Evolutionary conservation across 2,329 filamentous ascomycete species (phyloP).

Genomic region (Piedraia hortae): DNA sequence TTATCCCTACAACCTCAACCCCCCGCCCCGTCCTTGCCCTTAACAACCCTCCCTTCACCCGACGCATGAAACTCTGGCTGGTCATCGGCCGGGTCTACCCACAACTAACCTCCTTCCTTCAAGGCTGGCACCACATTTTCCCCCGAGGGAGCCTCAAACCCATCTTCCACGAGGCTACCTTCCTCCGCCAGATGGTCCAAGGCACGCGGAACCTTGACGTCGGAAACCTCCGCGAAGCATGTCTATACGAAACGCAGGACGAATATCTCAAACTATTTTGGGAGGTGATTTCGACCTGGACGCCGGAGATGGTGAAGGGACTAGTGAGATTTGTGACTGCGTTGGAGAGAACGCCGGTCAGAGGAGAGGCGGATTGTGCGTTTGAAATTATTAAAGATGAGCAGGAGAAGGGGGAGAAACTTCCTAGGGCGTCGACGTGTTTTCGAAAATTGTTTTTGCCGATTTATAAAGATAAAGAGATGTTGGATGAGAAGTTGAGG

Average conservation of each 20-base stretch:
- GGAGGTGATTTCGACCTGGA: constrained; percentile 43
- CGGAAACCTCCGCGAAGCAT: constrained; percentile 36
- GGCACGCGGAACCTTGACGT: constrained; percentile 62
- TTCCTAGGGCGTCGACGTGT: constrained; percentile 81
- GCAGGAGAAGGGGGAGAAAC: constrained; percentile 23
- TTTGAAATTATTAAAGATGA: constrained; percentile 56
- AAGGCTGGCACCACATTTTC: constrained; percentile 37
- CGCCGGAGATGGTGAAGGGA: constrained; percentile 40
- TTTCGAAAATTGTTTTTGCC: constrained; percentile 72
- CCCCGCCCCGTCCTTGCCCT: no score
- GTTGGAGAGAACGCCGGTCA: constrained; percentile 67
- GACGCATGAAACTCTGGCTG: no score
- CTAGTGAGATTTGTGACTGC: constrained; percentile 89
- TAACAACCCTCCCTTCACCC: no score
- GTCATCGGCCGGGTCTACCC: constrained; percentile 48
- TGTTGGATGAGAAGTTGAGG: constrained; percentile 45
- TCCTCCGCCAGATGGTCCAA: constrained; percentile 56
- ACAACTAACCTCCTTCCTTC: constrained; percentile 55
- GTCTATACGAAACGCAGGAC: constrained; percentile 62
- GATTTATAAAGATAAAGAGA: constrained; percentile 44
- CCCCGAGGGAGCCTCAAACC: no score
- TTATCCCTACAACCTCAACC: no score
- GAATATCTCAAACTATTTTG: constrained; percentile 57
- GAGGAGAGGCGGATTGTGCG: constrained; percentile 52
- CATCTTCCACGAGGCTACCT: constrained; percentile 37